These are phyloP conservation scores for Coniella lustricola DNA, from an alignment of 2,329 filamentous ascomycete species.

Conservation along the genomic window DNA sequence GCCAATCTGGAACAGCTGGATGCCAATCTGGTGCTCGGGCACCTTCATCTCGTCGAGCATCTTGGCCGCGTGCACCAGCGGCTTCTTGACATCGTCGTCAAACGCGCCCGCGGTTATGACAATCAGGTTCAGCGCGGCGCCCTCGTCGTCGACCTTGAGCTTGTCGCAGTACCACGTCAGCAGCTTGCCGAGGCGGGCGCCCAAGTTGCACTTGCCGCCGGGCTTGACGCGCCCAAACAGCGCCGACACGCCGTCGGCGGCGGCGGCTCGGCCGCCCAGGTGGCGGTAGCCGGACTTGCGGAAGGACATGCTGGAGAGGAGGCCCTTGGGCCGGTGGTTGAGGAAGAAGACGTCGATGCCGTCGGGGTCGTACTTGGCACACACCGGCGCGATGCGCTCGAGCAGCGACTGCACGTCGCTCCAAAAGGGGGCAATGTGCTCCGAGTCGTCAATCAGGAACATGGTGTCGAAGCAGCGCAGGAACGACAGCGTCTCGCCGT, in stretches of 20 bases:
- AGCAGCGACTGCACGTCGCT: constrained; percentile 12
- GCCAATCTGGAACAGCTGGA: constrained; percentile 20
- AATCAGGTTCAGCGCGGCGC: constrained; percentile 23
- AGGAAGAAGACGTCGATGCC: constrained; percentile 17
- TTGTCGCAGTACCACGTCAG: constrained; percentile 23
- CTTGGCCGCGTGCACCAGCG: constrained; percentile 16
- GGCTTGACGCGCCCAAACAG: constrained; percentile 22
- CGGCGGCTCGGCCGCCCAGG: constrained; percentile 19
- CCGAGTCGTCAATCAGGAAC: constrained; percentile 16
- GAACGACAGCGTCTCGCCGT: constrained; percentile 15
- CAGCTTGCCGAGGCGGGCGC: constrained; percentile 21
- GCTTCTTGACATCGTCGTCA: constrained; percentile 18
- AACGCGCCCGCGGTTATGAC: constrained; percentile 22
- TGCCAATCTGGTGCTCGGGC: constrained; percentile 20
- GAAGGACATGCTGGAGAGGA: constrained; percentile 15
- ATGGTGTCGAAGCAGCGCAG: constrained; percentile 17
- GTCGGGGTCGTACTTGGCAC: constrained; percentile 16
- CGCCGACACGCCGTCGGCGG: constrained; percentile 20
- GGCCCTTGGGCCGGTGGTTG: constrained; percentile 16
- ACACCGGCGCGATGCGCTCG: constrained; percentile 16
- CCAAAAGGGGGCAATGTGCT: constrained; percentile 15
- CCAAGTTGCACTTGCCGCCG: constrained; percentile 23
- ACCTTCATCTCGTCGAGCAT: constrained; percentile 17
- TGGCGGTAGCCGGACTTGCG: constrained; percentile 19
- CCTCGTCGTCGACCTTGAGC: constrained; percentile 22